These are phyloP conservation scores for Stemphylium beticola DNA, from an alignment of 2,329 filamentous ascomycete species.

Conservation along the genomic window DNA sequence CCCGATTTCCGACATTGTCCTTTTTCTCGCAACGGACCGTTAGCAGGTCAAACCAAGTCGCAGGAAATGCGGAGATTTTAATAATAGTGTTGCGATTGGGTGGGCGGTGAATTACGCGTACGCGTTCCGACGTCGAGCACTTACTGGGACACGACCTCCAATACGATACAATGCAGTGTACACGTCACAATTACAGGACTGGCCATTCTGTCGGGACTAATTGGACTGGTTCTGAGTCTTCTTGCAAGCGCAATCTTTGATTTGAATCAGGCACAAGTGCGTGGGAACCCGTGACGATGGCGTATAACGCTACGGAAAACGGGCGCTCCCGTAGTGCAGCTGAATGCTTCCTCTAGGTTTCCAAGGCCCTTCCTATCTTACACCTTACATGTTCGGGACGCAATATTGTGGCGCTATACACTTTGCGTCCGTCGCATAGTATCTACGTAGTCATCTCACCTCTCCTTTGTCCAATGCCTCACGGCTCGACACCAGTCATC, in stretches of 20 bases:
- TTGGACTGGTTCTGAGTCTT: background rate
- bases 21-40: background rate
- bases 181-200: background rate
- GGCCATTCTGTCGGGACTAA: background rate
- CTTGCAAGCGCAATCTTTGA: background rate
- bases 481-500: background rate
- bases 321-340: constrained; percentile 22
- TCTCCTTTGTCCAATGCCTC: background rate
- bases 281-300: background rate
- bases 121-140: background rate
- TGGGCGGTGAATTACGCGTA: constrained; percentile 5
- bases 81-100: background rate
- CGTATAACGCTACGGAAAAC: constrained; percentile 16
- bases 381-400: background rate
- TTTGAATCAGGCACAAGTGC: constrained; percentile 2
- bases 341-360: background rate
- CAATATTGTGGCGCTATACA: background rate
- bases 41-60: background rate
- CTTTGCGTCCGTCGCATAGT: background rate
- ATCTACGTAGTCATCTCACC: background rate
- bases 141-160: background rate
- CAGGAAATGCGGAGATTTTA: background rate
- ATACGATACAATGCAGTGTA: background rate
- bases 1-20: background rate
- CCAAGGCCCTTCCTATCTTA: background rate